These are phyloP conservation scores for Syzygium oleosum DNA, from an alignment of 345 rosid species.

Conservation along the genomic window DNA sequence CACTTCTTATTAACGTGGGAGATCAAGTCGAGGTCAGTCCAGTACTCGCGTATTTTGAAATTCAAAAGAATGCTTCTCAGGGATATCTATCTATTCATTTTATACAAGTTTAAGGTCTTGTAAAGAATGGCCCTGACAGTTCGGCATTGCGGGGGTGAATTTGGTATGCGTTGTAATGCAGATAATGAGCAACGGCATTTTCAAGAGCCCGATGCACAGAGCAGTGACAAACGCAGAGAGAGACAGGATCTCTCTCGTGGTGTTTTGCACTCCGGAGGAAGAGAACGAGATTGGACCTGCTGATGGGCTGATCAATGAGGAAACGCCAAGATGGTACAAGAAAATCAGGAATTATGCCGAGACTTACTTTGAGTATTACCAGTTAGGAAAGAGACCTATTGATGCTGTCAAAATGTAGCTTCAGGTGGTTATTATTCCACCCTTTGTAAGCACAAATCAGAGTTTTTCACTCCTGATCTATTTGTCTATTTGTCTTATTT, in stretches of 20 bases:
- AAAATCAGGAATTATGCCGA: slow-evolving; percentile 13
- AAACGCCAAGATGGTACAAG: slow-evolving; percentile 21
- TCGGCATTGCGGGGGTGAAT: neutral
- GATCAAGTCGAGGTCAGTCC: slow-evolving; percentile 24
- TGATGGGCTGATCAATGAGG: slow-evolving; percentile 8
- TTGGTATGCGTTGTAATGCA: neutral
- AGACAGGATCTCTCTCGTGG: slow-evolving; percentile 15
- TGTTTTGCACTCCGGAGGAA: slow-evolving; percentile 15
- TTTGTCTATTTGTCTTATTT: too few relatives aligned
- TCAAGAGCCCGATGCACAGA: slow-evolving; percentile 24
- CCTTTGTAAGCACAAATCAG: neutral
- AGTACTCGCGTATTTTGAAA: neutral
- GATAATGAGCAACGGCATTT: slow-evolving; percentile 35
- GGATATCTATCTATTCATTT: neutral
- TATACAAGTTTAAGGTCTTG: neutral
- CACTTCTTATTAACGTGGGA: slow-evolving; percentile 23
- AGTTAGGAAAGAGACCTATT: slow-evolving; percentile 16
- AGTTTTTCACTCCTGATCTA: neutral
- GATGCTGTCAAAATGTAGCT: slow-evolving; percentile 16
- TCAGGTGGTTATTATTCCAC: neutral
- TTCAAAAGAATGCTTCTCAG: neutral
- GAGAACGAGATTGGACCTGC: slow-evolving; percentile 9
- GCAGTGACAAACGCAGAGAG: slow-evolving; percentile 17
- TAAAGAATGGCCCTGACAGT: neutral
- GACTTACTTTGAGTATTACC: slow-evolving; percentile 20